Conservation (phyloP, 106 monocot species). For the Triglochin maritima region DNA sequence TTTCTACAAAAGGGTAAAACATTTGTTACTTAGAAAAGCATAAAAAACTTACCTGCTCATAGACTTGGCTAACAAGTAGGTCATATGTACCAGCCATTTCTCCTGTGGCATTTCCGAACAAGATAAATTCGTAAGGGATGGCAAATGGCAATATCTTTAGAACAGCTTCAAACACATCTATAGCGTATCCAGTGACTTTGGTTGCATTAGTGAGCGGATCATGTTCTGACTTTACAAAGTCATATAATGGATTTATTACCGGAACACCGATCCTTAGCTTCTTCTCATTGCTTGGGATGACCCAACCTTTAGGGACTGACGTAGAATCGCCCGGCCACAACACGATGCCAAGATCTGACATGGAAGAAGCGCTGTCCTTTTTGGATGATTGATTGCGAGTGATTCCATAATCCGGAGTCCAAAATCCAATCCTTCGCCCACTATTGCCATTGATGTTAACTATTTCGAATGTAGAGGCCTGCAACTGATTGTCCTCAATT, state of each 20-base stretch:
- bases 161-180: constrained; percentile 19
- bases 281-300: constrained; percentile 25
- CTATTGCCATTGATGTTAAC: constrained; percentile 22
- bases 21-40: too few relatives aligned
- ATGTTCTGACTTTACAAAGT: constrained; percentile 21
- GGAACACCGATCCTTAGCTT: constrained; percentile 49
- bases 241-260: constrained; percentile 25
- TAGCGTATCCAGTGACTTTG: constrained; percentile 24
- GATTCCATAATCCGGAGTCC: constrained; percentile 22
- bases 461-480: too few relatives aligned
- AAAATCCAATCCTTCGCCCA: constrained; percentile 32
- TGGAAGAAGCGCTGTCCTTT: too few relatives aligned
- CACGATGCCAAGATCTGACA: neutral
- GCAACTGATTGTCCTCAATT: too few relatives aligned
- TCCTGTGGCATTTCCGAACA: neutral
- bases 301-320: constrained; percentile 41
- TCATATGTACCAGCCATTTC: neutral
- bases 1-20: too few relatives aligned
- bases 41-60: constrained; percentile 11
- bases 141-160: constrained; percentile 3
- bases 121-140: neutral
- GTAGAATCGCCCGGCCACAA: constrained; percentile 40
- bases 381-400: neutral
- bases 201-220: neutral
- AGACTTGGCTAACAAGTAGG: constrained; percentile 6